A percentile compares a stretch with the other conserved stretches of the same genome.
phyloP scores from a whole-genome alignment of 202 grass and related monocot species.

The Schoenoplectus triqueter region DNA sequence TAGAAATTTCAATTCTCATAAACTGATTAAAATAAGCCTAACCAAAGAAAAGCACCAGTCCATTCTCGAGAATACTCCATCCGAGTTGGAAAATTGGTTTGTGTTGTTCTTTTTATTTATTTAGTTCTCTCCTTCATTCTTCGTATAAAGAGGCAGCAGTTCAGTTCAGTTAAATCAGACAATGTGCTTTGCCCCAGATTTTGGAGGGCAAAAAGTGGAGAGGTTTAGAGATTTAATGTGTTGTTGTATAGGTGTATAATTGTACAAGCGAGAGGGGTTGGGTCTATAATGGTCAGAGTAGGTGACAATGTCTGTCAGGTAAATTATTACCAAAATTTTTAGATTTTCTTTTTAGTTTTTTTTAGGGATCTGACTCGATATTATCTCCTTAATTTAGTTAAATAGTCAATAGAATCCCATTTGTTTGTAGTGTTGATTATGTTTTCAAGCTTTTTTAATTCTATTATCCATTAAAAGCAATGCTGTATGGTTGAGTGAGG shows the following conservation, averaged over 20 bases:
- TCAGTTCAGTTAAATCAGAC: constrained; percentile 20
- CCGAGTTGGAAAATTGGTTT: constrained; percentile 34
- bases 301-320: constrained; percentile 12
- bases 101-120: constrained; percentile 39
- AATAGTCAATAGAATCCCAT: constrained; percentile 35
- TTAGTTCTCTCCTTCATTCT: constrained; percentile 36
- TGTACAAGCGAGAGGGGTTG: constrained; percentile 16
- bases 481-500: too few species aligned
- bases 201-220: constrained; percentile 33
- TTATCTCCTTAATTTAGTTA: constrained; percentile 31
- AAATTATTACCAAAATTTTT: not conserved
- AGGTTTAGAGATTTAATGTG: constrained; percentile 5
- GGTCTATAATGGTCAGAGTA: constrained; percentile 38
- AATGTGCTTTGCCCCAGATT: constrained; percentile 25
- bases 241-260: constrained; percentile 38
- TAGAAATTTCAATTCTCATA: constrained; percentile 32
- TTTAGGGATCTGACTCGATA: constrained; percentile 27
- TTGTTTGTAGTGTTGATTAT: constrained; percentile 26
- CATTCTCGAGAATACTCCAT: constrained; percentile 28
- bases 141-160: constrained; percentile 15
- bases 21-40: constrained; percentile 37
- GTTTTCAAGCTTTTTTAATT: not conserved
- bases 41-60: constrained; percentile 35
- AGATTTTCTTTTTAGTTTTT: not conserved
- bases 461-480: not conserved